Evolutionary conservation across 2,329 filamentous ascomycete species (phyloP).

Genomic region (Orbilia brochopaga): DNA sequence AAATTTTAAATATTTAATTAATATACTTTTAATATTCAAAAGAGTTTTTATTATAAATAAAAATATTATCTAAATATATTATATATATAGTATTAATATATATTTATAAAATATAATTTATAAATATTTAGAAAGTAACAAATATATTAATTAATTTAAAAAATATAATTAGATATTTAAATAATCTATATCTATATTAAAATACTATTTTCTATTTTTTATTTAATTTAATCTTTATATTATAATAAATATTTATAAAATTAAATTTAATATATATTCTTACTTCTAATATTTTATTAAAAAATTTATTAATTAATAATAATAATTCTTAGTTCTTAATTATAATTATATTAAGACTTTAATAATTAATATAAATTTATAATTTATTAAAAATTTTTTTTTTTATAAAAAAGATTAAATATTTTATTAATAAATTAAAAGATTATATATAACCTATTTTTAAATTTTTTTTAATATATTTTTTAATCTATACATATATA

Average conservation of each 20-base stretch:
- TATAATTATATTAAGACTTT: slow-evolving; percentile 6
- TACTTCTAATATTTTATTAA: slow-evolving; percentile 11
- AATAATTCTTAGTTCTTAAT: slow-evolving; percentile 13
- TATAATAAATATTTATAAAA: slow-evolving; percentile 5
- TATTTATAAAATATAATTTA: slow-evolving; percentile 16
- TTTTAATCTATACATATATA: too few relatives aligned
- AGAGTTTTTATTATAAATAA: slow-evolving; percentile 18
- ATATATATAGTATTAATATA: slow-evolving; percentile 20
- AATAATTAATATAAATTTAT: slow-evolving; percentile 2
- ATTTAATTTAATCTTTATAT: slow-evolving; percentile 2
- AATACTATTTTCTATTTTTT: too few relatives aligned
- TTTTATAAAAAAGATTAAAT: too few relatives aligned
- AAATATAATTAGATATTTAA: slow-evolving; percentile 22
- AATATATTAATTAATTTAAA: slow-evolving; percentile 36
- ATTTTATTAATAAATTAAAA: not conserved
- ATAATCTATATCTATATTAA: slow-evolving; percentile 6
- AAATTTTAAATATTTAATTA: slow-evolving; percentile 5
- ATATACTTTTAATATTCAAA: slow-evolving; percentile 12
- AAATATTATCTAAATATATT: slow-evolving; percentile 40
- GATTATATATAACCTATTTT: not conserved
- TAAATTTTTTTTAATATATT: not conserved
- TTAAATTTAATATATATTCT: slow-evolving; percentile 12
- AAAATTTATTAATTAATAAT: slow-evolving; percentile 13
- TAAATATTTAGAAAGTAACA: slow-evolving; percentile 23
- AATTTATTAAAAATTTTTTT: too few relatives aligned